These are phyloP conservation scores for Arabidopsis suecica DNA, from an alignment of 345 rosid genomes.

Conservation along the genomic window DNA sequence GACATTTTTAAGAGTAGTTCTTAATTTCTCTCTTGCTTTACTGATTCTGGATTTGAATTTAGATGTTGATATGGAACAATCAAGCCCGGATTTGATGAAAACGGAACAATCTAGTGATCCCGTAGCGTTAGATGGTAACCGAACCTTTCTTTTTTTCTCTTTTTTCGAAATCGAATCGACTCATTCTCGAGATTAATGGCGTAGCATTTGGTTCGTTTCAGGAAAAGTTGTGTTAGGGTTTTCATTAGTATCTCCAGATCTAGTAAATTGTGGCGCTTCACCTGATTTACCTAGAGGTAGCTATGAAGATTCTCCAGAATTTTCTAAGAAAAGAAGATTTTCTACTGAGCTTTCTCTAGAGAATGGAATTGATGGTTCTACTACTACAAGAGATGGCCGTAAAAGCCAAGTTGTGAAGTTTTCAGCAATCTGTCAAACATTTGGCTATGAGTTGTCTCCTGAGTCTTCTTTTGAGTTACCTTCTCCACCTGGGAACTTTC, in stretches of 20 bases:
- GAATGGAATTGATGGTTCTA: conserved; percentile 63
- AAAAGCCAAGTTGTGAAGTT: conserved; percentile 64
- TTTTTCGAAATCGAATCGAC: background rate
- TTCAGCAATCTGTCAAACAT: conserved; percentile 67
- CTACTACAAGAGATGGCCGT: conserved; percentile 28
- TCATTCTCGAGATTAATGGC: background rate
- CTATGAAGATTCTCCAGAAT: conserved; percentile 57
- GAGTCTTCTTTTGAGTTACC: conserved; percentile 86
- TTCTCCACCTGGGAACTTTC: conserved; percentile 41
- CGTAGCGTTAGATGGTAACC: conserved; percentile 36
- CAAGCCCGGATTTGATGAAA: conserved; percentile 33
- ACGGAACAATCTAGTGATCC: conserved; percentile 25
- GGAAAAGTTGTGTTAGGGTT: conserved; percentile 68
- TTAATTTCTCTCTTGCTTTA: background rate
- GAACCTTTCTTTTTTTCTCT: background rate
- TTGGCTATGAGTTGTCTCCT: conserved; percentile 61
- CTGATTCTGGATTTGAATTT: conserved; percentile 22
- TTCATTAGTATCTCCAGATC: conserved; percentile 72
- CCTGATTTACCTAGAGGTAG: conserved; percentile 60
- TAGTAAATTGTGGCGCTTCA: conserved; percentile 72
- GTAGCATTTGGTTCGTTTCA: conserved; percentile 38
- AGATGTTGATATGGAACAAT: conserved; percentile 40
- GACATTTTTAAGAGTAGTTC: background rate
- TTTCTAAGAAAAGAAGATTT: conserved; percentile 37
- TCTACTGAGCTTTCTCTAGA: conserved; percentile 81